Evolutionary conservation across 176 grass and related monocot genomes (phyloP), one percentile per base, ranked within the genome.

Genomic region (Cocos nucifera): DNA sequence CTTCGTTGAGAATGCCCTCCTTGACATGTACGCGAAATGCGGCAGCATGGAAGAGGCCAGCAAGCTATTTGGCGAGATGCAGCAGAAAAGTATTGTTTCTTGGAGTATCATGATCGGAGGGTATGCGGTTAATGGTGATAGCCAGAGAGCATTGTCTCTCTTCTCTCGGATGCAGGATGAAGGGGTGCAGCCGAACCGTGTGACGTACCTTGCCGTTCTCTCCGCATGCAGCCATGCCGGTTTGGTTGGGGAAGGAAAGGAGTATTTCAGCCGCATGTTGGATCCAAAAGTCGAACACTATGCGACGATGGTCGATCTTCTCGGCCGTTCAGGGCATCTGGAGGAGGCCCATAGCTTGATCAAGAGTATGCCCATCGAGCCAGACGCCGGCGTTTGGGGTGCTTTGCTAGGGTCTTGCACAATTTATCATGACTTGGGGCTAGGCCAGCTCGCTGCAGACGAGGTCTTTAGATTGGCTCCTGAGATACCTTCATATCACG

Each of bases 91-190:
- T 67, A 15, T 54, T 1, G 22, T 67, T 5, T 67, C 64, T 6
- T 67, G 64, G 64, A 67, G 64, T 12, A 67, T 51, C 6, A 67
- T 67, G 64, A 54, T 67, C 17, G 64, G 51, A 28, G 64, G 64
- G 0, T 20, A 67, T 53, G 64, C 64, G 5, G 24, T 67, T 23
- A 67, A 67, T 19, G 64, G 64, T 7, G 50, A 67, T n/a, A 67
- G 64, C 64, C 19, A n/a, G 16, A 25, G 51, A 15, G 51, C 64
- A 15, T 25, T 67, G 17, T 23, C 24, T 14, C 64, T 67, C 17
- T 55, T 54, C 12, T 20, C 64, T 67, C 49, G 50, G 5, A 67
- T 67, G 64, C 21, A 49, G 5, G 17, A 53, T 8, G 51, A 19
- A 54, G 64, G 64, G 6, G 22, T 67, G 22, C 7, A 19, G 22